Evolutionary conservation across 257 asterid genomes (phyloP).

Genomic region (Gentiana macrophylla): DNA sequence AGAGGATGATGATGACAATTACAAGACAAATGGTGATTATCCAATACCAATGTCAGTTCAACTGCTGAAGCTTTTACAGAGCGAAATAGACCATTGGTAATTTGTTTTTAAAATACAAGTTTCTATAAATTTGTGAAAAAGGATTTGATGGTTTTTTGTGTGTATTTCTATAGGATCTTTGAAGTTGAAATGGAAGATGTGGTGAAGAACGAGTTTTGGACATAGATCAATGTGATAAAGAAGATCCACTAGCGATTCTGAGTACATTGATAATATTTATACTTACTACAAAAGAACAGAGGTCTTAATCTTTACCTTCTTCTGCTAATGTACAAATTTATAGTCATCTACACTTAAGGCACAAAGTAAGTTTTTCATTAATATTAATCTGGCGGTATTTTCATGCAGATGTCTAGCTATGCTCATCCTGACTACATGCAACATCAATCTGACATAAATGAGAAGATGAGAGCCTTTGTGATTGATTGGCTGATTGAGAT

Average conservation of each 20-base stretch:
- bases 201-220: slow-evolving; percentile 30
- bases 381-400: background rate
- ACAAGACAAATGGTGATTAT: slow-evolving; percentile 17
- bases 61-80: slow-evolving; percentile 69
- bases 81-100: slow-evolving; percentile 78
- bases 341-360: background rate
- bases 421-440: slow-evolving; percentile 57
- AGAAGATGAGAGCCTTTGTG: slow-evolving; percentile 78
- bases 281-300: slow-evolving; percentile 45
- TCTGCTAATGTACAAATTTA: background rate
- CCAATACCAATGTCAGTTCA: slow-evolving; percentile 65
- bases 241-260: slow-evolving; percentile 51
- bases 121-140: background rate
- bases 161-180: slow-evolving; percentile 18
- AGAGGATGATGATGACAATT: slow-evolving; percentile 34
- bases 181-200: slow-evolving; percentile 53
- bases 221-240: slow-evolving; percentile 48
- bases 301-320: slow-evolving; percentile 24
- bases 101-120: background rate
- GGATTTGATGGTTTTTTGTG: background rate
- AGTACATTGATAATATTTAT: slow-evolving; percentile 54
- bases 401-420: slow-evolving; percentile 39
- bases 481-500: slow-evolving; percentile 98
- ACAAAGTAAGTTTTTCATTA: too few relatives aligned
- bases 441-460: slow-evolving; percentile 67